phyloP scores from a whole-genome alignment of 306 rosid species.

The Medicago lupulina region DNA sequence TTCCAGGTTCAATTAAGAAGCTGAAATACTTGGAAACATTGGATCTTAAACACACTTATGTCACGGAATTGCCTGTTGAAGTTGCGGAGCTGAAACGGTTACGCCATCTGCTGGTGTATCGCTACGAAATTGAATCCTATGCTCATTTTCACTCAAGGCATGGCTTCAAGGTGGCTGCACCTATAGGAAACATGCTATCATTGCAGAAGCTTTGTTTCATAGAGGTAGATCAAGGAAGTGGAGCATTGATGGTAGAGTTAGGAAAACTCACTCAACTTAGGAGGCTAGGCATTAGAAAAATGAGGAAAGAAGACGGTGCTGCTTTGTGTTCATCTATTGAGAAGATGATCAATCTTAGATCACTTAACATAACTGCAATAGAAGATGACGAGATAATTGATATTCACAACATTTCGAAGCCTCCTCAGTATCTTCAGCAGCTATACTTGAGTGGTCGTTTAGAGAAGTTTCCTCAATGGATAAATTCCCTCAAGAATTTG shows the following conservation, averaged over 20 bases:
- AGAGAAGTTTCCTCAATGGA: conserved; percentile 58
- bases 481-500: conserved; percentile 43
- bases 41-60: conserved; percentile 57
- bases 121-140: conserved; percentile 53
- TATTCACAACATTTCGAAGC: conserved; percentile 48
- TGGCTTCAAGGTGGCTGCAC: conserved; percentile 53
- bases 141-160: conserved; percentile 47
- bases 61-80: conserved; percentile 62
- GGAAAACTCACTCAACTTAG: conserved; percentile 57
- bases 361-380: conserved; percentile 46
- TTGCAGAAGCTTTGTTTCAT: conserved; percentile 63
- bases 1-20: conserved; percentile 57
- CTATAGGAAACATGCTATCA: conserved; percentile 53
- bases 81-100: conserved; percentile 54
- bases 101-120: conserved; percentile 62
- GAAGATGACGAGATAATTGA: conserved; percentile 51
- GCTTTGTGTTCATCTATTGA: conserved; percentile 56
- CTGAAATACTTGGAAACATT: conserved; percentile 56
- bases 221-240: conserved; percentile 52
- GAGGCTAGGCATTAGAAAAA: conserved; percentile 50
- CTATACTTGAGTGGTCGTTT: conserved; percentile 54
- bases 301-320: conserved; percentile 52
- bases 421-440: conserved; percentile 53
- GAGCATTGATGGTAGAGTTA: conserved; percentile 47
- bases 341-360: conserved; percentile 52